Evolutionary conservation across 257 asterid genomes (phyloP).

Genomic region (Linderniella brevidens): DNA sequence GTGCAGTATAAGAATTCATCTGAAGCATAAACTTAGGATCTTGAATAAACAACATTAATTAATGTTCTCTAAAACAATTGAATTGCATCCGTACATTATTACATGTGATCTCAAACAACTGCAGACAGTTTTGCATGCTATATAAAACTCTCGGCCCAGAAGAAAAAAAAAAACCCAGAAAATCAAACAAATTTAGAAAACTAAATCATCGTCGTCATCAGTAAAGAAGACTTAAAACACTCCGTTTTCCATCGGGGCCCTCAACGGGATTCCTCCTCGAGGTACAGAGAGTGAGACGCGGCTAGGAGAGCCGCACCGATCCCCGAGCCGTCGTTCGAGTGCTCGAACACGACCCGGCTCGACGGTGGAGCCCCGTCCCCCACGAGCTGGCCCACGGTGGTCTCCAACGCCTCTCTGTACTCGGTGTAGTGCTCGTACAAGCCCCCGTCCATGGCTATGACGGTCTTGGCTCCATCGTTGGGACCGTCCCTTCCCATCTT

Average conservation of each 20-base stretch:
- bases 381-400: slow-evolving; percentile 35
- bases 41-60: too few relatives aligned
- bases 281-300: slow-evolving; percentile 50
- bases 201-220: neutral
- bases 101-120: too few relatives aligned
- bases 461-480: slow-evolving; percentile 35
- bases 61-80: too few relatives aligned
- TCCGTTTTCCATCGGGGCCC: neutral
- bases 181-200: neutral
- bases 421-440: slow-evolving; percentile 57
- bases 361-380: slow-evolving; percentile 24
- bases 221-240: neutral
- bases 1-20: too few relatives aligned
- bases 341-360: slow-evolving; percentile 28
- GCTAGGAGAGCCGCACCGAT: slow-evolving; percentile 87
- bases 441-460: slow-evolving; percentile 78
- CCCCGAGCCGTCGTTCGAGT: slow-evolving; percentile 77
- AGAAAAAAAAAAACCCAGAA: neutral
- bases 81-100: too few relatives aligned
- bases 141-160: neutral
- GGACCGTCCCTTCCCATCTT: slow-evolving; percentile 54
- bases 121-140: too few relatives aligned
- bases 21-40: too few relatives aligned
- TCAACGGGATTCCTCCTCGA: slow-evolving; percentile 11
- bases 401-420: slow-evolving; percentile 43